Conservation (phyloP, 768 basidiomycete species). For the Phlegmacium glaucopus region DNA sequence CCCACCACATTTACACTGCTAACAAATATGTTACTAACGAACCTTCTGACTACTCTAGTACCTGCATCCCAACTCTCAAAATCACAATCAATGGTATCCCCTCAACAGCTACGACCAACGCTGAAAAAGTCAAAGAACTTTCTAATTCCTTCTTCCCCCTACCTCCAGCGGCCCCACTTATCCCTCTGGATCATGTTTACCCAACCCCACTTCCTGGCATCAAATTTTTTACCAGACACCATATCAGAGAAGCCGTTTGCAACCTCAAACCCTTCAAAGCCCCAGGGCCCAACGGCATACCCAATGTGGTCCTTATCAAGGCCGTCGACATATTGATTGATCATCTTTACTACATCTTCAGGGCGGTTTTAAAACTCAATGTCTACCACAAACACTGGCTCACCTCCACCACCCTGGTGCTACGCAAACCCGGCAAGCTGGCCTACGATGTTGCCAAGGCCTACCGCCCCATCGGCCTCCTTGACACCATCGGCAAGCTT, state of each 20-base stretch:
- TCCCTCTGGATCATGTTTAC: background rate
- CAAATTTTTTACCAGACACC: background rate
- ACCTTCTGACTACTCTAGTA: background rate
- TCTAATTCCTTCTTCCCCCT: background rate
- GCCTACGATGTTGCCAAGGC: constrained; percentile 30
- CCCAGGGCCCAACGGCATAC: background rate
- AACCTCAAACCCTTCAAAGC: background rate
- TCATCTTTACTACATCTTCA: background rate
- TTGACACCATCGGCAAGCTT: constrained; percentile 28
- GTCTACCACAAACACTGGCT: background rate
- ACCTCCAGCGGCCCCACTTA: background rate
- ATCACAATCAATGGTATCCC: background rate
- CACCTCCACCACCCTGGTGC: constrained; percentile 18
- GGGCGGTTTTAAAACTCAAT: background rate
- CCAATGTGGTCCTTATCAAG: background rate
- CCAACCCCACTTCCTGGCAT: background rate
- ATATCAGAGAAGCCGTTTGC: background rate
- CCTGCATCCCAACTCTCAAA: background rate
- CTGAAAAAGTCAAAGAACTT: background rate
- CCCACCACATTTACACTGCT: background rate
- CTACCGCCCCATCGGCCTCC: constrained; percentile 32
- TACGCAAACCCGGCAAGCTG: constrained; percentile 19
- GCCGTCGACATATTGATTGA: background rate
- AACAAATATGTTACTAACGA: background rate
- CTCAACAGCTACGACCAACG: background rate